A percentile compares a stretch with the other conserved stretches of the same genome.
Evolutionary conservation across 1,284 basidiomycete genomes (phyloP).

Genomic region (Cerioporus squamosus): DNA sequence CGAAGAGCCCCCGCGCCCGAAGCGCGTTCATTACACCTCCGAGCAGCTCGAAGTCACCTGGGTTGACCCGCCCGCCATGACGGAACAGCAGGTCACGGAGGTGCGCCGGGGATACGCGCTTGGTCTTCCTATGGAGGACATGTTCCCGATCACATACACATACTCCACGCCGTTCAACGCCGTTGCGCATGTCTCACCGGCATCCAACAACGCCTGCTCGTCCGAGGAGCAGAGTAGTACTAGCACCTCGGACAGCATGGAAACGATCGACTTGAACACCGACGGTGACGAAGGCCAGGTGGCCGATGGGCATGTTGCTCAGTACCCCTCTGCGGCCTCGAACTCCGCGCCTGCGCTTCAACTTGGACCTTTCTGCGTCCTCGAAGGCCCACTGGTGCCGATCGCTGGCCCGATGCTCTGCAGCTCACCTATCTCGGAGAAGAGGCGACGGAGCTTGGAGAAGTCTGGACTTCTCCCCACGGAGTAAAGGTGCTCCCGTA

Average conservation of each 20-base stretch:
- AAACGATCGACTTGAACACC: constrained; percentile 10
- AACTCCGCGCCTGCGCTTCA: too few species aligned
- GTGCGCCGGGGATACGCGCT: not conserved
- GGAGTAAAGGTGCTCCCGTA: too few species aligned
- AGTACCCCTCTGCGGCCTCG: not conserved
- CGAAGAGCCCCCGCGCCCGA: not conserved
- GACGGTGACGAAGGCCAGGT: not conserved
- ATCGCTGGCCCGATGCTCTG: too few species aligned
- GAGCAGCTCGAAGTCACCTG: not conserved
- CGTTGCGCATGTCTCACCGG: not conserved
- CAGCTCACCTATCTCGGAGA: too few species aligned
- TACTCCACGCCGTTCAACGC: not conserved
- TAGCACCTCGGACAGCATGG: constrained; percentile 3
- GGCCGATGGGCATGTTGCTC: too few species aligned
- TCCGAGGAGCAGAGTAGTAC: too few species aligned
- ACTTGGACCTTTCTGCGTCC: too few species aligned
- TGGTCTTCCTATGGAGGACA: not conserved
- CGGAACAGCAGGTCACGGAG: not conserved
- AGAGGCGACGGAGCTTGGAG: too few species aligned
- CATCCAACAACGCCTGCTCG: too few species aligned
- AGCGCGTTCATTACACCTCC: not conserved
- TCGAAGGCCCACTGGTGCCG: too few species aligned
- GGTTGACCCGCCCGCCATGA: not conserved
- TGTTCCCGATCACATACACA: not conserved
- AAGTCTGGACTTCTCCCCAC: too few species aligned